Conservation (phyloP, 768 basidiomycete species). For the Tulasnella calospora region DNA sequence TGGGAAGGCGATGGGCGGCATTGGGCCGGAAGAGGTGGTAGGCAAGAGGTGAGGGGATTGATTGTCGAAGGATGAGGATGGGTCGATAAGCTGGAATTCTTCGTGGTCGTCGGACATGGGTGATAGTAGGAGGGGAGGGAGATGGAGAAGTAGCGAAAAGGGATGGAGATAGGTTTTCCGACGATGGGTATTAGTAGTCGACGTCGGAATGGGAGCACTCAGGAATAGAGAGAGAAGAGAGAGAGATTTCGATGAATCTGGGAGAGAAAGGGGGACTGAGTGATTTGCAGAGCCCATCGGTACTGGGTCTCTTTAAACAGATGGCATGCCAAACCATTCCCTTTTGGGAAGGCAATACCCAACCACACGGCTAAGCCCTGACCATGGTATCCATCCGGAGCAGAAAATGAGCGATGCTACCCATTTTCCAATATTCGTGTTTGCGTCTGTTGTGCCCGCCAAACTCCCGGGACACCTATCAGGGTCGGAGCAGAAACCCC, state of each 20-base stretch:
- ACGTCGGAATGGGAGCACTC: slow-evolving; percentile 13
- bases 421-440: background rate
- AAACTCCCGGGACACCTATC: background rate
- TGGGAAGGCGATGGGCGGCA: slow-evolving; percentile 56
- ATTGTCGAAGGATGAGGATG: background rate
- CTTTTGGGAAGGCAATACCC: background rate
- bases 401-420: background rate
- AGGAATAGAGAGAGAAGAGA: slow-evolving; percentile 2
- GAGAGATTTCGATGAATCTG: slow-evolving; percentile 16
- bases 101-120: slow-evolving; percentile 20
- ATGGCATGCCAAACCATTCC: background rate
- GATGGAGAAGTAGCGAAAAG: slow-evolving; percentile 14
- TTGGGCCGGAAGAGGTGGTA: slow-evolving; percentile 18
- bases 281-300: slow-evolving; percentile 10
- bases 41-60: slow-evolving; percentile 43
- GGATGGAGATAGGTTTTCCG: background rate
- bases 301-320: background rate
- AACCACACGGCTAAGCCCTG: background rate
- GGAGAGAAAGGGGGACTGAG: slow-evolving; percentile 18
- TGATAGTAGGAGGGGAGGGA: background rate
- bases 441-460: background rate
- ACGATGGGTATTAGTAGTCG: slow-evolving; percentile 14
- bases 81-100: slow-evolving; percentile 15
- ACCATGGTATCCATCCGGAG: slow-evolving; percentile 13
- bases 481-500: background rate